Conservation (phyloP, 305 asterid species). For the Striga hermonthica region DNA sequence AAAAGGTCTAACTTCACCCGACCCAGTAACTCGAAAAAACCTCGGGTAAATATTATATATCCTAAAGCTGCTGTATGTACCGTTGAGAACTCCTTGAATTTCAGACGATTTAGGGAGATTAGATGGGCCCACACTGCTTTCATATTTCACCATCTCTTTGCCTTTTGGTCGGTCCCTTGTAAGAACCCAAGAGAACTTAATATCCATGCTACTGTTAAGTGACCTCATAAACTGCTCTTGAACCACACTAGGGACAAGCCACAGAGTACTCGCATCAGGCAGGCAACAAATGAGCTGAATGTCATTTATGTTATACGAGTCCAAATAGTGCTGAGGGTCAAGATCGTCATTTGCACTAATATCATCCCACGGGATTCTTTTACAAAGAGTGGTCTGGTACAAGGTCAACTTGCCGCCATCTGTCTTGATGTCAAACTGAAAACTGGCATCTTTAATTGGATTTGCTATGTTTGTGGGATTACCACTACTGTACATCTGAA, state of each 20-base stretch:
- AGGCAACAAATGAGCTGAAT: conserved; percentile 94
- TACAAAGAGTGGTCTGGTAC: conserved; percentile 85
- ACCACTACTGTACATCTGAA: conserved; percentile 96
- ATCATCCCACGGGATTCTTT: conserved; percentile 67
- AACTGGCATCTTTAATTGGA: conserved; percentile 85
- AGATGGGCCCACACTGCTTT: conserved; percentile 48
- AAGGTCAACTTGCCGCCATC: conserved; percentile 73
- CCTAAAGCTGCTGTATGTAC: conserved; percentile 69
- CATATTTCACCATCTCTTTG: conserved; percentile 87
- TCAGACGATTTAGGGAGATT: conserved; percentile 71
- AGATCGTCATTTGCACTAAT: conserved; percentile 42
- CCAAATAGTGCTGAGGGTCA: conserved; percentile 61
- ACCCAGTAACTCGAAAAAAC: conserved; percentile 88
- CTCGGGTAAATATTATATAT: conserved; percentile 66
- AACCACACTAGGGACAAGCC: conserved; percentile 88
- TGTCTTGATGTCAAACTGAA: conserved; percentile 78
- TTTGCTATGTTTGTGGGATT: conserved; percentile 97
- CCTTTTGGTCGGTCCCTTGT: conserved; percentile 94
- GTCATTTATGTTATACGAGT: conserved; percentile 65
- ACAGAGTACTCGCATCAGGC: conserved; percentile 79
- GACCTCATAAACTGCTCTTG: conserved; percentile 68
- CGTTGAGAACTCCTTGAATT: conserved; percentile 74
- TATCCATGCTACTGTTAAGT: conserved; percentile 50
- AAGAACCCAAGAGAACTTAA: conserved; percentile 77
- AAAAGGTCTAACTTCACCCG: conserved; percentile 83